A percentile compares a stretch with the other conserved stretches of the same genome.
Evolutionary conservation across 805 yeast genomes (phyloP).

Genomic region (Saccharomyces paradoxus): DNA sequence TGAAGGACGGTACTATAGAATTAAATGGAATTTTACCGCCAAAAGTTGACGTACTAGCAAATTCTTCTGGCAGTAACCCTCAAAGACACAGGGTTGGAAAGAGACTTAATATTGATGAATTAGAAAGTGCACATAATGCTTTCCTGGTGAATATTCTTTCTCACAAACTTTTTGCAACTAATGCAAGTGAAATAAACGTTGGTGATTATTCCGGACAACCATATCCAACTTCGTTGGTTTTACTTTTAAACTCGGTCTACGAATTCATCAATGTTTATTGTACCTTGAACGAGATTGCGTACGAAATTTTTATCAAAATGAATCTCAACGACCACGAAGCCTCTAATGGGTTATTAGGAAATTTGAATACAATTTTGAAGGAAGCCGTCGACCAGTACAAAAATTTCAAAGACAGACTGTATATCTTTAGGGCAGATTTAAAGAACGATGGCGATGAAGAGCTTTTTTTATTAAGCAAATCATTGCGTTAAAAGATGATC

Average conservation of each 20-base stretch:
- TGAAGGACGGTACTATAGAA: conserved; percentile 21
- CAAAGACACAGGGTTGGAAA: not conserved
- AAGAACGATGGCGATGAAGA: conserved; percentile 43
- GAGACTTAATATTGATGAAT: conserved; percentile 40
- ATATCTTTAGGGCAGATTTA: conserved; percentile 43
- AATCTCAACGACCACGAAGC: conserved; percentile 22
- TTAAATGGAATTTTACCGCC: conserved; percentile 29
- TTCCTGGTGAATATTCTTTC: conserved; percentile 25
- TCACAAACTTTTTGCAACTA: conserved; percentile 20
- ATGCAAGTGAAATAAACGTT: conserved; percentile 13
- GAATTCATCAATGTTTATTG: conserved; percentile 34
- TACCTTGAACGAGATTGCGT: conserved; percentile 32
- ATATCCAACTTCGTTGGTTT: conserved; percentile 37
- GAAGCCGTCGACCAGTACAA: conserved; percentile 37
- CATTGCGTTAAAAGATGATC: conserved; percentile 14
- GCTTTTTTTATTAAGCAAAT: conserved; percentile 40
- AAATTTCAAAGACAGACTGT: conserved; percentile 37
- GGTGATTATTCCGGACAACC: conserved; percentile 34
- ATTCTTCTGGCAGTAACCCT: not conserved
- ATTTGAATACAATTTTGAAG: conserved; percentile 33
- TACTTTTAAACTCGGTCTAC: conserved; percentile 31
- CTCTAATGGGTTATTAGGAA: conserved; percentile 18
- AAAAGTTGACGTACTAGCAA: conserved; percentile 12
- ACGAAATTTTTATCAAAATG: conserved; percentile 29
- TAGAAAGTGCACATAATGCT: conserved; percentile 32